Evolutionary conservation across 163 green algal genomes (phyloP).

Genomic region (Chlamydomonas reinhardtii): DNA sequence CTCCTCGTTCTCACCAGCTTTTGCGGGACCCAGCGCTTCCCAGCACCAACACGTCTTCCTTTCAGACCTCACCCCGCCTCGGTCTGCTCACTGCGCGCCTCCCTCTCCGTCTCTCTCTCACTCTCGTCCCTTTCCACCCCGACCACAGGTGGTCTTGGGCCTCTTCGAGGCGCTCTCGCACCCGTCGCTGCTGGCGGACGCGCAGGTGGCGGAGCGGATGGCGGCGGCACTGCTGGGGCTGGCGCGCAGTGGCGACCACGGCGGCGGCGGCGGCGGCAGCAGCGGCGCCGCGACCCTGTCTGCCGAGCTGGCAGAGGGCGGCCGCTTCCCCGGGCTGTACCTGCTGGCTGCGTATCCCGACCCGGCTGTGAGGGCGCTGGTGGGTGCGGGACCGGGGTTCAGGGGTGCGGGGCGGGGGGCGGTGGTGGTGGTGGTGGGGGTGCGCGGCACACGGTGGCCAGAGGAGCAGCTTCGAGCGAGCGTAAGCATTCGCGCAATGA

Average conservation of each 20-base stretch:
- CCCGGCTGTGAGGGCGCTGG: constrained; percentile 22
- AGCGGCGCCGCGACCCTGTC: background rate
- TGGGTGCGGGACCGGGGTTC: background rate
- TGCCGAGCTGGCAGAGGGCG: constrained; percentile 18
- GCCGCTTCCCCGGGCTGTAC: constrained; percentile 40
- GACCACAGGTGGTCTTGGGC: constrained; percentile 7
- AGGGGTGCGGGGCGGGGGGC: too few species aligned
- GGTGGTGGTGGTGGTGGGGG: background rate
- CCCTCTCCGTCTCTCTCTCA: too few species aligned
- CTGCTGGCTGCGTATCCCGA: constrained; percentile 25
- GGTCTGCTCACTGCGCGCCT: too few species aligned
- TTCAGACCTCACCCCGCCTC: too few species aligned
- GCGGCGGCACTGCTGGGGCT: background rate
- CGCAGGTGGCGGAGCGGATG: background rate
- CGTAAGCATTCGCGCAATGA: too few species aligned
- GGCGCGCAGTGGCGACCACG: background rate
- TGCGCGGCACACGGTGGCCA: too few species aligned
- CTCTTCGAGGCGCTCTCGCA: constrained; percentile 33
- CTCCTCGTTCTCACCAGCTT: too few species aligned
- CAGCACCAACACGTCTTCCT: too few species aligned
- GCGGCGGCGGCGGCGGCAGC: background rate
- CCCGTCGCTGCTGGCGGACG: constrained; percentile 8
- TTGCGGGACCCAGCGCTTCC: too few species aligned
- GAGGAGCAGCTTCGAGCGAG: too few species aligned
- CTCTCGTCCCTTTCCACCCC: too few species aligned